These are phyloP conservation scores for Saturnispora galanensis DNA, from an alignment of 805 yeast species.

Conservation along the genomic window DNA sequence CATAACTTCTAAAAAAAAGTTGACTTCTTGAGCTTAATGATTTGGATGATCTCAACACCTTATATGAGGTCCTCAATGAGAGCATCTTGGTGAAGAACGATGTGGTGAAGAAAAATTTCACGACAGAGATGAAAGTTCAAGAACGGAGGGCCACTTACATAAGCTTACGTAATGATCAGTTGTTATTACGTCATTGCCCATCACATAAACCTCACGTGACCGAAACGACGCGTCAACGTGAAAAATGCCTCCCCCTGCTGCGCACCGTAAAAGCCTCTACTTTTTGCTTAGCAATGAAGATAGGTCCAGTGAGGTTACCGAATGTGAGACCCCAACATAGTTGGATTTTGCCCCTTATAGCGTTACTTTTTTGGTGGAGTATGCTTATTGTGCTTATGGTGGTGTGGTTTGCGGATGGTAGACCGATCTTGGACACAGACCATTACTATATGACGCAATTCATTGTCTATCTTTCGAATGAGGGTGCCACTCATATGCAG, in stretches of 20 bases:
- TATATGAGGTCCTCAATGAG: no score
- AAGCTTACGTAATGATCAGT: not conserved
- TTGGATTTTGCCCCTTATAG: constrained; percentile 48
- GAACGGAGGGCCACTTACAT: not conserved
- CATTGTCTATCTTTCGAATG: constrained; percentile 66
- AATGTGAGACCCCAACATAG: constrained; percentile 22
- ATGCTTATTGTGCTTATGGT: constrained; percentile 74
- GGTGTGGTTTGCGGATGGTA: constrained; percentile 76
- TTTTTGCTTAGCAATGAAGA: constrained; percentile 8
- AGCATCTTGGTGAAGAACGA: not conserved
- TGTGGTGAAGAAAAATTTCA: not conserved
- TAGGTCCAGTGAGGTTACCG: constrained; percentile 13
- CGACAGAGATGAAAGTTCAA: not conserved
- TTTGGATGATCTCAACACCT: no score
- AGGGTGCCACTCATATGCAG: constrained; percentile 80
- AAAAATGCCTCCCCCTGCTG: no score
- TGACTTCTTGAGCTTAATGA: no score
- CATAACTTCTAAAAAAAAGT: constrained; percentile 2
- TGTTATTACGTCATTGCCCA: no score
- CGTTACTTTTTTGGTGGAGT: constrained; percentile 77
- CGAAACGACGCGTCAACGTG: no score
- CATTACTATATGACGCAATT: constrained; percentile 28
- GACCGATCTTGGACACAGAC: constrained; percentile 57
- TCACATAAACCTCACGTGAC: no score
- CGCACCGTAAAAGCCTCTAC: not conserved